Percentiles rank a stretch among this genome's conserved stretches.
Evolutionary conservation across 306 rosid genomes (phyloP).

Genomic region (Cucumis hystrix): DNA sequence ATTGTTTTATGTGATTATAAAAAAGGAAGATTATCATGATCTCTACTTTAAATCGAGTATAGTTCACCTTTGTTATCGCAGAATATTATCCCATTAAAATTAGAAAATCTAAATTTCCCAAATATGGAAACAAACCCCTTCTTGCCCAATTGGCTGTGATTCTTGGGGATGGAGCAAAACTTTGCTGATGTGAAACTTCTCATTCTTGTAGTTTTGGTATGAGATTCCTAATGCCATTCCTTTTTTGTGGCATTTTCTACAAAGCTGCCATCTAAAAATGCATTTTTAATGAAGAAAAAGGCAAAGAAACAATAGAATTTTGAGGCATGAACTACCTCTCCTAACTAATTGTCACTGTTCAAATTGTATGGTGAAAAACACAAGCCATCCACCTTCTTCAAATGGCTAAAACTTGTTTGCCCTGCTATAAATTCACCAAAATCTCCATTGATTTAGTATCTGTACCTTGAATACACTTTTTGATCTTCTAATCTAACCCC

Average conservation of each 20-base stretch:
- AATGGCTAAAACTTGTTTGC: neutral
- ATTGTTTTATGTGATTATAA: neutral
- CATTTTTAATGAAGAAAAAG: neutral
- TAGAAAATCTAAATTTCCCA: neutral
- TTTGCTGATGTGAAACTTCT: neutral
- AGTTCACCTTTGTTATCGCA: neutral
- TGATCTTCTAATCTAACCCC: constrained; percentile 21
- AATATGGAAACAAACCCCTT: neutral
- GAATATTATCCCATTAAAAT: neutral
- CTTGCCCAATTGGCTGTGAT: neutral
- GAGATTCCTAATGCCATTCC: neutral
- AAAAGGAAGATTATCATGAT: neutral
- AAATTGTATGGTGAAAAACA: neutral
- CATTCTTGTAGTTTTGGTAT: constrained; percentile 1
- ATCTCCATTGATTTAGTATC: neutral
- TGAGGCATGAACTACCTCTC: constrained; percentile 23
- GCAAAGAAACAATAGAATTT: neutral
- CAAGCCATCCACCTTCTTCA: neutral
- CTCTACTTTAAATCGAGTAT: neutral
- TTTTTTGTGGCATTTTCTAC: neutral
- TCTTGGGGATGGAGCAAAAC: neutral
- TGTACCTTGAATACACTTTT: neutral
- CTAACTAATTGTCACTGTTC: constrained; percentile 18
- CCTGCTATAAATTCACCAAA: neutral
- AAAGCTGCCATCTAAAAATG: neutral